Conservation (phyloP, 2,329 filamentous ascomycete species). For the Incumbomyces delicatus region DNA sequence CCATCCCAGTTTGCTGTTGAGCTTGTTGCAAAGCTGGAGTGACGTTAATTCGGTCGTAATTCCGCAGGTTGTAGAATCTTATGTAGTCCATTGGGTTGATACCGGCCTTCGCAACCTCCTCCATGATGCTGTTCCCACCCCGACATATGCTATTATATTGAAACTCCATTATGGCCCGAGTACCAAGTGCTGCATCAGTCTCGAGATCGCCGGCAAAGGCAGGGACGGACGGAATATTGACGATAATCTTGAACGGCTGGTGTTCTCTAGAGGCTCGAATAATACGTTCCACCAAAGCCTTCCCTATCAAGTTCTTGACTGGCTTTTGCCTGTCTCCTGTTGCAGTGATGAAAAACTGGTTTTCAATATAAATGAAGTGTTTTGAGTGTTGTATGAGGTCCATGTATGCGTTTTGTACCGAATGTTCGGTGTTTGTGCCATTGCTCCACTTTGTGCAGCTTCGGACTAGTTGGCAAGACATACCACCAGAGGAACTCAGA, state of each 20-base stretch:
- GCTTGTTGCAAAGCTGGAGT: slow-evolving; percentile 27
- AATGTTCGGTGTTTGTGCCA: slow-evolving; percentile 56
- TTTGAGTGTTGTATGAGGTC: slow-evolving; percentile 57
- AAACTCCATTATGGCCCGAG: slow-evolving; percentile 79
- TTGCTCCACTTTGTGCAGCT: slow-evolving; percentile 50
- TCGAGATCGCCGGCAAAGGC: slow-evolving; percentile 74
- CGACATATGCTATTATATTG: slow-evolving; percentile 73
- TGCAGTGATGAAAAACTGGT: slow-evolving; percentile 83
- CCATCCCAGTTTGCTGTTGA: slow-evolving; percentile 34
- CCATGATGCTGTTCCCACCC: slow-evolving; percentile 68
- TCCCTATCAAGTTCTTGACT: slow-evolving; percentile 67
- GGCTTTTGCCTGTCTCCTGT: slow-evolving; percentile 61
- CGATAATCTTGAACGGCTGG: slow-evolving; percentile 63
- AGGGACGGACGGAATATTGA: slow-evolving; percentile 70
- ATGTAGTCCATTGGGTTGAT: slow-evolving; percentile 66
- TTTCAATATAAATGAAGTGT: slow-evolving; percentile 73
- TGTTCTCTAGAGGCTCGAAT: slow-evolving; percentile 56
- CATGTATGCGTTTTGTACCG: slow-evolving; percentile 77
- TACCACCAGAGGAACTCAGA: slow-evolving; percentile 13
- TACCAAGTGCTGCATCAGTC: slow-evolving; percentile 61
- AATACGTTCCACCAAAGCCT: slow-evolving; percentile 68
- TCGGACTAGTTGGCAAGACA: slow-evolving; percentile 31
- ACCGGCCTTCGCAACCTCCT: slow-evolving; percentile 54
- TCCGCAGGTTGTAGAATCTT: slow-evolving; percentile 74
- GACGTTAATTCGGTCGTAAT: slow-evolving; percentile 70